Percentiles rank a stretch among this genome's conserved stretches.
Conservation (phyloP, 208 protist species). For the Polymyxa betae region DNA sequence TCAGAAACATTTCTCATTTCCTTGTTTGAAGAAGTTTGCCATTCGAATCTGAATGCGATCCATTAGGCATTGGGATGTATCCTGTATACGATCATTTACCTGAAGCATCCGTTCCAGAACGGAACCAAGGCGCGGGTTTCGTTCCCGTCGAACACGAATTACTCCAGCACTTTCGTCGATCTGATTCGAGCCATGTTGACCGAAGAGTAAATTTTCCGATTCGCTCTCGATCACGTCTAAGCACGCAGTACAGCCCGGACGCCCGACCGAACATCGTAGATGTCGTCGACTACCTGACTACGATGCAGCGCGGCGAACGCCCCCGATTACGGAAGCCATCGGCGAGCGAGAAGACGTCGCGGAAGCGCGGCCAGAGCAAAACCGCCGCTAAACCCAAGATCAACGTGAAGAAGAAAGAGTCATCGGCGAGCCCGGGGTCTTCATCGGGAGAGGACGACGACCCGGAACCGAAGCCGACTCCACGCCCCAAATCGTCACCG, state of each 20-base stretch:
- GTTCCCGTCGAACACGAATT: background rate
- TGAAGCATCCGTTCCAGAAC: slow-evolving; percentile 48
- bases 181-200: background rate
- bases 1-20: background rate
- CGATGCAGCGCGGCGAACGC: background rate
- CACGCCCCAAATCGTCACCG: background rate
- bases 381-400: background rate
- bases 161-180: background rate
- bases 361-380: background rate
- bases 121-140: background rate
- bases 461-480: background rate
- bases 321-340: background rate
- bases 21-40: too few species aligned
- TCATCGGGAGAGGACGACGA: background rate
- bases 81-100: background rate
- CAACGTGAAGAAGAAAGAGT: slow-evolving; percentile 20
- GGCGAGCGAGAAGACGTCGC: background rate
- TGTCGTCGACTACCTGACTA: background rate
- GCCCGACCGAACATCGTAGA: background rate
- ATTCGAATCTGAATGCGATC: background rate
- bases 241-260: background rate
- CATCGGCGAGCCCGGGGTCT: background rate
- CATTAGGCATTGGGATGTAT: slow-evolving; percentile 23
- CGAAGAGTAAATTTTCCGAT: background rate
- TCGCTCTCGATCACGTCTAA: background rate